phyloP scores from a whole-genome alignment of 306 rosid species.

The Biancaea sappan region DNA sequence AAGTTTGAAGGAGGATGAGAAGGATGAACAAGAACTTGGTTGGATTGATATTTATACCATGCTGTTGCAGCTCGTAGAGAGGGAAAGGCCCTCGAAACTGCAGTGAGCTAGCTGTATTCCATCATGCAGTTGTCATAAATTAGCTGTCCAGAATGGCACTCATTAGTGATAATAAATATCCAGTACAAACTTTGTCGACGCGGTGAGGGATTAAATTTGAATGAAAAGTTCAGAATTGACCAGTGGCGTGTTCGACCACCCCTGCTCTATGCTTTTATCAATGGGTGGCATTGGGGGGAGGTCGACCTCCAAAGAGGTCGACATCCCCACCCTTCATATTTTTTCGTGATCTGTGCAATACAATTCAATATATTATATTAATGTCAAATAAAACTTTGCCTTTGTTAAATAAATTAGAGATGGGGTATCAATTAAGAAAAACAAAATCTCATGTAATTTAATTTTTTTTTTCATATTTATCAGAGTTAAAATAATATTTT shows the following conservation, averaged over 20 bases:
- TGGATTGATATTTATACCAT: constrained; percentile 19
- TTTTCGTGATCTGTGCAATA: too few relatives aligned
- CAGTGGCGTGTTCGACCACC: neutral
- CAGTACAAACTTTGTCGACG: neutral
- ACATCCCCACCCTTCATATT: too few relatives aligned
- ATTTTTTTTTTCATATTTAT: too few relatives aligned
- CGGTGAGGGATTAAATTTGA: neutral
- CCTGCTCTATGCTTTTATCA: neutral
- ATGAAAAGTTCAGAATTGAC: neutral
- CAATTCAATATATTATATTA: too few relatives aligned
- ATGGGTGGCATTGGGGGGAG: too few relatives aligned
- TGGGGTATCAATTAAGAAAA: too few relatives aligned
- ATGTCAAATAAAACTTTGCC: too few relatives aligned
- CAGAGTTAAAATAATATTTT: too few relatives aligned
- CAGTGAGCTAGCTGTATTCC: neutral
- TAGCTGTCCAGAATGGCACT: neutral
- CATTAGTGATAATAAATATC: neutral
- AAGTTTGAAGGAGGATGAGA: neutral
- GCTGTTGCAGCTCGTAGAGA: neutral
- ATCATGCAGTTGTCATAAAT: neutral
- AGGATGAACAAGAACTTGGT: neutral
- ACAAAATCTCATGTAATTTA: too few relatives aligned
- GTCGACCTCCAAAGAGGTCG: too few relatives aligned
- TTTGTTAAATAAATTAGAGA: too few relatives aligned
- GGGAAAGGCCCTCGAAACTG: constrained; percentile 21